Conservation (phyloP, 1,139 yeast species). For the Scheffersomyces quercinus region DNA sequence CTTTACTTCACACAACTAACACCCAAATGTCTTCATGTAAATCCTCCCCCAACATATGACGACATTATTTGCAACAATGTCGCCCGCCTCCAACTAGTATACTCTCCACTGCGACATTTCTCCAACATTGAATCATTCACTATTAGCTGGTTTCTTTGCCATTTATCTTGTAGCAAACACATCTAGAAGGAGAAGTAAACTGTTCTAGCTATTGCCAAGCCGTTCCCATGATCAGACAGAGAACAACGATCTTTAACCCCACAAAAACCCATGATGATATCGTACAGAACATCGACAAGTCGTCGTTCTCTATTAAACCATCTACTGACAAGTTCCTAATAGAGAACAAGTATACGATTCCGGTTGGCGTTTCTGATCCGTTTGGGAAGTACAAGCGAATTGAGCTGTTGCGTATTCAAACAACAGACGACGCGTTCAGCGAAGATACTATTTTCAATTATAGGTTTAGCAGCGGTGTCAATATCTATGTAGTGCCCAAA, state of each 20-base stretch:
- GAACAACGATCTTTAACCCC: conserved; percentile 37
- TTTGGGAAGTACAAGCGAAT: conserved; percentile 7
- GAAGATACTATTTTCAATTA: conserved; percentile 23
- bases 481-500: conserved; percentile 28
- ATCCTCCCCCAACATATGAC: too few species aligned
- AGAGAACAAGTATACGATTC: conserved; percentile 20
- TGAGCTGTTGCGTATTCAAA: conserved; percentile 25
- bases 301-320: conserved; percentile 6
- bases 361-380: conserved; percentile 3
- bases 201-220: too few species aligned
- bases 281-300: conserved; percentile 12
- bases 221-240: conserved; percentile 23
- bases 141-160: too few species aligned
- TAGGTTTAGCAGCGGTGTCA: conserved; percentile 23
- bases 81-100: too few species aligned
- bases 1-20: too few species aligned
- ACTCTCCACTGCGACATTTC: too few species aligned
- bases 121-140: too few species aligned
- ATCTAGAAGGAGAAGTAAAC: too few species aligned
- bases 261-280: conserved; percentile 25
- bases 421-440: conserved; percentile 8
- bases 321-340: conserved; percentile 16
- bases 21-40: too few species aligned
- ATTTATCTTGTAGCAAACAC: too few species aligned
- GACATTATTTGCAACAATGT: too few species aligned